Percentiles rank a stretch among this genome's conserved stretches.
Evolutionary conservation across 2,329 filamentous ascomycete genomes (phyloP).

Genomic region (Phyllosticta paracitricarpa): DNA sequence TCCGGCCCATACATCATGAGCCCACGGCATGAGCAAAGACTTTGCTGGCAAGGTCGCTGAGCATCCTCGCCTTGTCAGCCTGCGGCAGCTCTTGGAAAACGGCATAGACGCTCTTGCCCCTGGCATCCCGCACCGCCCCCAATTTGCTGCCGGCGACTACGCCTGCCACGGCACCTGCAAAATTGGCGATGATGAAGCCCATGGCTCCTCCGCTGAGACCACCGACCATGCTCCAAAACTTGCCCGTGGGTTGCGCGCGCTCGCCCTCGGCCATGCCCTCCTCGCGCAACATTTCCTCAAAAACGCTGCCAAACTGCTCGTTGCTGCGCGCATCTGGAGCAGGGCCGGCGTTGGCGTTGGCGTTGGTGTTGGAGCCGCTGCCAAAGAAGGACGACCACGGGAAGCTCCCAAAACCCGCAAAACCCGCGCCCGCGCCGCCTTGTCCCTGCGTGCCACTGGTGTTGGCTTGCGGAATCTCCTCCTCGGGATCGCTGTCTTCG

Average conservation of each 20-base stretch:
- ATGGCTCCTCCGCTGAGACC: constrained; percentile 79
- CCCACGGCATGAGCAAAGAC: constrained; percentile 70
- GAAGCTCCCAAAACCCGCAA: constrained; percentile 33
- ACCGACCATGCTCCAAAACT: constrained; percentile 81
- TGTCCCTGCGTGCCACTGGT: background rate
- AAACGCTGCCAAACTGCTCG: constrained; percentile 70
- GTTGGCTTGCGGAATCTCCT: constrained; percentile 35
- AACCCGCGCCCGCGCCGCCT: constrained; percentile 27
- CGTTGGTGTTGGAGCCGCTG: constrained; percentile 32
- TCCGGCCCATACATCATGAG: constrained; percentile 9
- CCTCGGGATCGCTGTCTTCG: constrained; percentile 38
- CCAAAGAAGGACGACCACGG: constrained; percentile 68
- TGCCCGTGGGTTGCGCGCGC: constrained; percentile 50
- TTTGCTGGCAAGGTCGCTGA: constrained; percentile 76
- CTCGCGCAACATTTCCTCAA: constrained; percentile 45
- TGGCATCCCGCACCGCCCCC: constrained; percentile 81
- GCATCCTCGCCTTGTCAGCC: constrained; percentile 66
- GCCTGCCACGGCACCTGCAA: constrained; percentile 79
- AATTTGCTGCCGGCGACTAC: constrained; percentile 86
- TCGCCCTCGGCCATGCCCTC: constrained; percentile 60
- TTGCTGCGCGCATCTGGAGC: constrained; percentile 48
- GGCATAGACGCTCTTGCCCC: constrained; percentile 87
- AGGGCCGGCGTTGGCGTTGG: constrained; percentile 17
- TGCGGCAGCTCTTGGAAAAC: constrained; percentile 86
- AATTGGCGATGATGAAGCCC: constrained; percentile 90